Base-by-base conservation (phyloP, 2,329 filamentous ascomycete species). In the Davidsoniella neocaledoniae region DNA sequence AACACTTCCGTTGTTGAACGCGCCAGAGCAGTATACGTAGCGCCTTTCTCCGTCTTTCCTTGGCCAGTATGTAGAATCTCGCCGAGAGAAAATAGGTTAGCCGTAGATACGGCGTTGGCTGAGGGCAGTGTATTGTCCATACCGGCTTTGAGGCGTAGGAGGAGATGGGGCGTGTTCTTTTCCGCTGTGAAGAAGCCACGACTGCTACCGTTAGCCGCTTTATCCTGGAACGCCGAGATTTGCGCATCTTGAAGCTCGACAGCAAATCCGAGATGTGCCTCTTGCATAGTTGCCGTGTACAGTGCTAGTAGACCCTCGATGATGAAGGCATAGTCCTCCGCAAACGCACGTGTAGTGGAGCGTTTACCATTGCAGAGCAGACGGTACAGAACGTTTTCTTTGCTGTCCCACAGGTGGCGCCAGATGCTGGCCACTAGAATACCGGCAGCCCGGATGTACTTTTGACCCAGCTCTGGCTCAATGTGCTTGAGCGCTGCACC, bases 81-180 rank as follows among this genome's bases (percentile, higher is more conserved):
- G 10, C 77, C 77, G 3, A 96, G 74, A 0, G 86, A 79, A 65
- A 91, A 83, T n/a, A 96, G 69, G 60, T 96, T 96, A 14, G 77
- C 74, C 0, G 86, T 84, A n/a, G 83, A 83, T 5, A 90, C 76
- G 38, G 86, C 86, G 61, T 98, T 98, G 47, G 85, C 83, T 0
- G 86, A 91, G 0, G 91, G 91, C 53, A 91, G 82, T 1, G 86
- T 81, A 4, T 86, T 86, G 63, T 98, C 91, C 74, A 95, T 95
- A 55, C 87, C 91, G 55, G 93, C 86, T 65, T 98, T 98, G 46
- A 95, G 74, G 21, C 90, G 81, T 53, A 96, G 76, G 53, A 95
- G 81, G 25, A 82, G 74, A 58, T 87, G 77, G 0, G 78, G 68
- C 8, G 81, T 77, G 40, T 72, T 64, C 10, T 69, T 66, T 4